Base-by-base conservation (phyloP, 345 rosid genomes). In the Rhizophora apiculata region DNA sequence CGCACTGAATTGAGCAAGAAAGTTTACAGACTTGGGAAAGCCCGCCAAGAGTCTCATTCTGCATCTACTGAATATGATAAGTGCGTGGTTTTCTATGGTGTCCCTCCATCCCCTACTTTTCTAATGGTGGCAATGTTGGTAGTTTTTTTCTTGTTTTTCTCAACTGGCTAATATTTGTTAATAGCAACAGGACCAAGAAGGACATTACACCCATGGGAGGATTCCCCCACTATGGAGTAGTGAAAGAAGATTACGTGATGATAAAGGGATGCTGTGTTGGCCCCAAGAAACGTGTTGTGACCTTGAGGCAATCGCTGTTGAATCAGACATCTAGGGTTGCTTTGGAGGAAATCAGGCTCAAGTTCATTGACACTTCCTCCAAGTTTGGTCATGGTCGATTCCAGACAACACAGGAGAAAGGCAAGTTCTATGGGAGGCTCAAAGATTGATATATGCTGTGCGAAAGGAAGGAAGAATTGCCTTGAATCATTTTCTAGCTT, bases 1-100 rank as follows among this genome's bases (percentile, higher is more conserved):
- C 90, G 95, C 59, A 89, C 95, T 6, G 95, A 89, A 75, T 74
- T 91, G 85, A 91, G 88, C 88, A 91, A 91, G 75, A 91, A 91
- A 79, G 55, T 89, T 10, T 90, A 91, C 87, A 87, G 82, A 82
- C 30, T 91, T 46, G 92, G 97, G 11, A 88, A 91, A 71, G 74
- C 72, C 68, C 86, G 87, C 4, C 81, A 79, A 26, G 95, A 91
- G 69, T 70, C 86, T 0, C 97, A 91, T 65, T 10, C 86, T 48
- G 91, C 92, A 21, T 56, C 82, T 55, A 91, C 92, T 16, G 95
- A 91, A 68, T 91, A 80, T 46, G 97, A 91, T 86, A 82, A 91
- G 92, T 87, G 32, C 5, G 32, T 51, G 8, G 55, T 19, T 51
- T 2, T 19, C 2, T 11, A 6, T 0, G 19, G 16, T 51, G 55